Base-by-base conservation (phyloP, 495 filamentous ascomycete genomes). In the Neurospora sp. region DNA sequence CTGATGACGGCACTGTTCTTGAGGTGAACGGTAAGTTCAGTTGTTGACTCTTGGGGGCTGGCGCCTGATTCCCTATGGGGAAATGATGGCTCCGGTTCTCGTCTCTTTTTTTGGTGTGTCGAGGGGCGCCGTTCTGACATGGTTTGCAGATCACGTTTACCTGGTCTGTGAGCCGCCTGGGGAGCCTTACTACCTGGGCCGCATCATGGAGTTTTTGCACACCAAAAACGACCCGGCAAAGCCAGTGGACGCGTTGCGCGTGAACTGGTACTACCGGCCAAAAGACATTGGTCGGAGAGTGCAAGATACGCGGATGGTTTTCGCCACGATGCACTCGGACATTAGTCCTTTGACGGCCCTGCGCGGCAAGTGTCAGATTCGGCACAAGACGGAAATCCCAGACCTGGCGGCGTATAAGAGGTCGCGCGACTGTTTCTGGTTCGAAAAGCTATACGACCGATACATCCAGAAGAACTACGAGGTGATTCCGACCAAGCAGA, bases 401-500 rank as follows among this genome's bases (percentile, higher is more conserved):
- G 89, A 95, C 79, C 79, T 98, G 70, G 92, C 94, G 66, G 89
- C 91, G 69, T 97, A 96, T 81, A 91, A 95, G 77, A 94, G 92
- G 80, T 83, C 82, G 31, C 90, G 91, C 74, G 92, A 99, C 81
- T 88, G 87, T 75, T 99, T 99, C 79, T 99, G 93, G 92, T 99
- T 93, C 80, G 95, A 97, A 78, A 96, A 97, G 80, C 89, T 98
- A 83, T 98, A 95, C 82, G 96, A 99, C 84, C 91, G 96, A 23
- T 99, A 98, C 83, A 98, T 98, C 70, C 94, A 97, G 77, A 95
- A 97, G 60, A 92, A 93, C 81, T 99, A 98, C 85, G 96, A 98
- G 74, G 93, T 97, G 40, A 95, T 99, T 72, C 95, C 96, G 2
- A 96, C 94, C 1, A 89, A 86, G 62, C 90, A 93, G 80, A 95